phyloP scores from a whole-genome alignment of 2,329 filamentous ascomycete species.

The Penicillium expansum region DNA sequence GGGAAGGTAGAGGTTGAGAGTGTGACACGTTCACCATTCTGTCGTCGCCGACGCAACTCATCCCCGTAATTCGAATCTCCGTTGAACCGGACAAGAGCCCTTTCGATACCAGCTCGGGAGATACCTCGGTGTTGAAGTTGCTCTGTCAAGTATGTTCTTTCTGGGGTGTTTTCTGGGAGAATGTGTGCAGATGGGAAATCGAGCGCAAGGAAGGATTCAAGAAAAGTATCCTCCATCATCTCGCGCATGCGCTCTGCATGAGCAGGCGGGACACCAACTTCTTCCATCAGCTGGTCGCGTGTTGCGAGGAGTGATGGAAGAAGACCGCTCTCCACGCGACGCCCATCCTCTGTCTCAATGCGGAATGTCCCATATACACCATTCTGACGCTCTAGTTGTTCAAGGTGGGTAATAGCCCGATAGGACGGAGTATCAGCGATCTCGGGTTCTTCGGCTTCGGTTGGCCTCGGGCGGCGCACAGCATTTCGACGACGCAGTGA shows the following conservation, averaged over 20 bases:
- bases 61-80: slow-evolving; percentile 41
- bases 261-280: slow-evolving; percentile 37
- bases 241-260: slow-evolving; percentile 43
- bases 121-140: slow-evolving; percentile 42
- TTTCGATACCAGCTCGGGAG: slow-evolving; percentile 37
- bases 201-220: slow-evolving; percentile 44
- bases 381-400: slow-evolving; percentile 41
- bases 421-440: slow-evolving; percentile 35
- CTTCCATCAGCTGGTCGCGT: slow-evolving; percentile 43
- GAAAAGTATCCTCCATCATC: slow-evolving; percentile 46
- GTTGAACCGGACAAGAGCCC: slow-evolving; percentile 40
- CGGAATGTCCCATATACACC: slow-evolving; percentile 44
- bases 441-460: slow-evolving; percentile 24
- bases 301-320: slow-evolving; percentile 44
- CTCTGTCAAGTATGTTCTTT: slow-evolving; percentile 38
- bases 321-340: slow-evolving; percentile 42
- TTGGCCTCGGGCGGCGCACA: slow-evolving; percentile 37
- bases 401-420: slow-evolving; percentile 40
- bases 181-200: slow-evolving; percentile 41
- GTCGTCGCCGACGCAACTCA: slow-evolving; percentile 37
- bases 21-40: slow-evolving; percentile 40
- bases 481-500: slow-evolving; percentile 41
- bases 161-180: slow-evolving; percentile 32
- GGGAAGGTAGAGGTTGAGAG: slow-evolving; percentile 35
- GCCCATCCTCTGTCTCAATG: slow-evolving; percentile 43